Base-by-base conservation (phyloP, 2,329 filamentous ascomycete genomes). In the Mollisiaceae sp. region DNA sequence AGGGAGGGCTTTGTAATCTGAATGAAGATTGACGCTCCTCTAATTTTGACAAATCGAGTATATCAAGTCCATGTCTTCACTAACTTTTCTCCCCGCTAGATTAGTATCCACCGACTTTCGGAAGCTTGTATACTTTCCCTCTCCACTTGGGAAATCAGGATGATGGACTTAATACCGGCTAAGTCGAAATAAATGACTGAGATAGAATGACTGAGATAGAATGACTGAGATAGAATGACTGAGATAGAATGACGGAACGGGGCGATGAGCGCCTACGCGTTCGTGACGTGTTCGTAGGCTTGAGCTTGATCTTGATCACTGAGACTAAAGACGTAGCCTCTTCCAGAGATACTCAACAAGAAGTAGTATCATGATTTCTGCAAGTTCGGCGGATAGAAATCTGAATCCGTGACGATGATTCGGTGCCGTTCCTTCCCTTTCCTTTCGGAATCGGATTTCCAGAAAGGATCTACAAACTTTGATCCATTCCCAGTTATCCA, bases 241-340 rank as follows among this genome's bases (percentile, higher is more conserved):
- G n/a, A 43, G 15, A 15, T 5, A 18, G 41, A 43, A 22, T 2
- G 45, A 24, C 5, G 20, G 4, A 9, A 50, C 6, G 20, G 6
- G 45, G 45, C 12, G n/a, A 20, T 24, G 45, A 50, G n/a, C 20
- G n/a, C 45, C 45, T n/a, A 50, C 45, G 45, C 45, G 43, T 50
- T 50, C 45, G n/a, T 50, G 45, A 50, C 24, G n/a, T 50, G 45
- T 50, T 50, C n/a, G 45, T 24, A 2, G 8, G 45, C 12, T 32
- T 32, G 27, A 32, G 41, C 41, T 43, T 43, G 41, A 43, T 8
- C 41, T 43, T 43, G 41, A 43, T 43, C 38, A 9, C 38, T 41
- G 38, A 41, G 38, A 9, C 11, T 15, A 4, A 15, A 43, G 41
- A 18, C 41, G 2, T 4, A 43, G 41, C 41, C 41, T 43, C 41